Evolutionary conservation across 345 rosid genomes (phyloP), one percentile per base, ranked within the genome.

Genomic region (Pugionium cornutum): DNA sequence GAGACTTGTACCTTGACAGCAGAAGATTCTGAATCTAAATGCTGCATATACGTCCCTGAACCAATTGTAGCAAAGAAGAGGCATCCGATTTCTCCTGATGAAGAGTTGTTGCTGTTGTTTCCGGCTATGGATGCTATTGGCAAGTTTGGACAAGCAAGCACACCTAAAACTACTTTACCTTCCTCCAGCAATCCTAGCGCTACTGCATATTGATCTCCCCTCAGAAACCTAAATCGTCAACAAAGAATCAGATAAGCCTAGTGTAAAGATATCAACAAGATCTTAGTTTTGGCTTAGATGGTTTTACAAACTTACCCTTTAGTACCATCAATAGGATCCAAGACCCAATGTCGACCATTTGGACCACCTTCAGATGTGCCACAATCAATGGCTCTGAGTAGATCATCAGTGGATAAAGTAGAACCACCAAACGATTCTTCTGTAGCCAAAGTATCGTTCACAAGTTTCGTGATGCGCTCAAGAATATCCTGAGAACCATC

Each of bases 281-380:
- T 18, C 18, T 5, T 7, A 11, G 31, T 35, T 53, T 29, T 31
- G 36, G 28, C 6, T 32, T 32, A 48, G 8, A 37, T 47, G 4
- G 29, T 40, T 49, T 6, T 9, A 9, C 55, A 1, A n/a, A 29
- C 86, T 74, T 67, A 94, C 99, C 97, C 99, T 85, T 94, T 94
- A 25, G 99, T 94, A 34, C 99, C 97, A 69, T 94, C 99, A 57
- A 94, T 88, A 46, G 99, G 99, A 78, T 91, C 99, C 74, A 94
- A 82, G 71, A 94, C 91, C 99, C 99, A 94, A 50, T 94, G 99
- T 67, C 89, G 80, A 50, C 99, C 99, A 45, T 49, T 69, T 48
- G 92, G 70, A 72, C 99, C 97, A 67, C 99, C 99, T 79, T 88
- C 91, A 62, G 96, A 87, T 74, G 80, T 82, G 35, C 97, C 96